These are phyloP conservation scores for Sodiomyces alkalinus DNA, from an alignment of 2,329 filamentous ascomycete genomes.

Conservation along the genomic window DNA sequence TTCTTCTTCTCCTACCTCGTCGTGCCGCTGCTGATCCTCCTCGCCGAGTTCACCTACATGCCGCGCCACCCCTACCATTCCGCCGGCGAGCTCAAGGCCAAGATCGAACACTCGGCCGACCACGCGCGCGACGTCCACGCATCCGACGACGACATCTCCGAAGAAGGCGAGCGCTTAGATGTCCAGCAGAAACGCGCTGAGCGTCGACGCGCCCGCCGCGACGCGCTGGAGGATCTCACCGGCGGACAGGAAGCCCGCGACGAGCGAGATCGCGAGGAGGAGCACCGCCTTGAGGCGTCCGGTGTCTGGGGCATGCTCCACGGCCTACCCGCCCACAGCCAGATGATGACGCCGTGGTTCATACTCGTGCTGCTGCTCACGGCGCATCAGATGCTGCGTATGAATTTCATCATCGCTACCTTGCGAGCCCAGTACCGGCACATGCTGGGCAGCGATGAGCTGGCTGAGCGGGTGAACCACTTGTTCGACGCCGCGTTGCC, in stretches of 20 bases:
- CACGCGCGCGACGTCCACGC: constrained; percentile 27
- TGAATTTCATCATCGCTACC: constrained; percentile 57
- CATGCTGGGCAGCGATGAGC: constrained; percentile 36
- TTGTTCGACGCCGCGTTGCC: constrained; percentile 39
- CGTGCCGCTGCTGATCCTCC: constrained; percentile 18
- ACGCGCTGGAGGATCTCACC: constrained; percentile 47
- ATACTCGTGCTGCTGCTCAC: constrained; percentile 53
- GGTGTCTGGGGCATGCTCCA: constrained; percentile 62
- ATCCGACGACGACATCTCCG: constrained; percentile 39
- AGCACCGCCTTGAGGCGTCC: constrained; percentile 39
- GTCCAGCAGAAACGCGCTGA: constrained; percentile 25
- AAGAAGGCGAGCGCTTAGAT: constrained; percentile 29
- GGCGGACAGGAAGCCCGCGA: constrained; percentile 38
- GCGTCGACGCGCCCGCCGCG: constrained; percentile 39
- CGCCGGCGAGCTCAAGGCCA: constrained; percentile 20
- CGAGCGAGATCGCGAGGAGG: constrained; percentile 36
- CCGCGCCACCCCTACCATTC: constrained; percentile 21
- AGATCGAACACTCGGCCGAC: constrained; percentile 22
- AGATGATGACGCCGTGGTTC: constrained; percentile 58
- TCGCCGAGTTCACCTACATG: constrained; percentile 23
- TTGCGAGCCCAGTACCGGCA: constrained; percentile 54
- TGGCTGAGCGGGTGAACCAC: constrained; percentile 19
- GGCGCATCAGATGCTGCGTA: constrained; percentile 41
- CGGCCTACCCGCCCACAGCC: constrained; percentile 42
- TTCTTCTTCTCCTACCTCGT: constrained; percentile 25